These are phyloP conservation scores for Microthyrium microscopicum DNA, from an alignment of 2,329 filamentous ascomycete genomes.

Conservation along the genomic window DNA sequence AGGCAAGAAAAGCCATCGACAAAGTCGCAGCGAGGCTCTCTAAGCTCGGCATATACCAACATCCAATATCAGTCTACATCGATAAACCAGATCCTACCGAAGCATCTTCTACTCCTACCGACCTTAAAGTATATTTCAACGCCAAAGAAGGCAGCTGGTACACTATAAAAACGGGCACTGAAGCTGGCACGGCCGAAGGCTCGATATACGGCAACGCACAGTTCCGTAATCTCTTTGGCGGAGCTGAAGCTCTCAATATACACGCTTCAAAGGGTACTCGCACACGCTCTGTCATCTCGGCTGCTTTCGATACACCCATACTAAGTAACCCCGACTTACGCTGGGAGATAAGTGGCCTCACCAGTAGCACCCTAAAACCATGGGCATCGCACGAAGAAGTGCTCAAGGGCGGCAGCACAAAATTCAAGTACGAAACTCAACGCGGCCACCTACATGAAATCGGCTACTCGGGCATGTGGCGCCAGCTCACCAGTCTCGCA, in stretches of 20 bases:
- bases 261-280: slow-evolving; percentile 81
- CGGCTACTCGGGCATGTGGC: slow-evolving; percentile 68
- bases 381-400: slow-evolving; percentile 93
- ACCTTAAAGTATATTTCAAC: slow-evolving; percentile 65
- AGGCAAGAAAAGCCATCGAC: slow-evolving; percentile 59
- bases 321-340: slow-evolving; percentile 69
- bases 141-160: slow-evolving; percentile 68
- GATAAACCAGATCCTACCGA: slow-evolving; percentile 56
- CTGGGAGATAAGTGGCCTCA: slow-evolving; percentile 62
- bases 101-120: slow-evolving; percentile 53
- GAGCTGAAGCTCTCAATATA: slow-evolving; percentile 74
- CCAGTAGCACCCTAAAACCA: slow-evolving; percentile 71
- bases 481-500: slow-evolving; percentile 68
- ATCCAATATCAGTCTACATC: slow-evolving; percentile 66
- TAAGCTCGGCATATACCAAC: slow-evolving; percentile 75
- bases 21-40: slow-evolving; percentile 57
- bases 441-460: slow-evolving; percentile 54
- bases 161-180: slow-evolving; percentile 84
- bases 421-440: slow-evolving; percentile 54
- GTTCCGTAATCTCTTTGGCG: slow-evolving; percentile 85
- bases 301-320: slow-evolving; percentile 67
- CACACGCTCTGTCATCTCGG: slow-evolving; percentile 81
- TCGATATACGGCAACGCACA: slow-evolving; percentile 80
- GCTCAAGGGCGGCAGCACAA: slow-evolving; percentile 59
- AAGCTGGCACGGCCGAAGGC: slow-evolving; percentile 84